These are phyloP conservation scores for Fusarium sp. DNA, from an alignment of 2,329 filamentous ascomycete genomes.

Conservation along the genomic window DNA sequence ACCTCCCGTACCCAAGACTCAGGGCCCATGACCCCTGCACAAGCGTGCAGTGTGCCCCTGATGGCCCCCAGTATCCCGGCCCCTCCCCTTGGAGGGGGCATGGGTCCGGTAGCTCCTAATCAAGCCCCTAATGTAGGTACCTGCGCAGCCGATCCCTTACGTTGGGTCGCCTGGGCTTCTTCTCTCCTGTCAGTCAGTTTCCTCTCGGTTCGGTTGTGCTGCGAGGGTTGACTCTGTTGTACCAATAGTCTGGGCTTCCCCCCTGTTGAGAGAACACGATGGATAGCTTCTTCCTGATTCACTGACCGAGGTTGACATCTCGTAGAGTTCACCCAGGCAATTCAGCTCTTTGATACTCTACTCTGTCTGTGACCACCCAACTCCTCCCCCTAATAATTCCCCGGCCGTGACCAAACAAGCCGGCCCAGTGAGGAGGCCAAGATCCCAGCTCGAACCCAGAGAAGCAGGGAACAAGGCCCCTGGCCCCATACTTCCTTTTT, in stretches of 20 bases:
- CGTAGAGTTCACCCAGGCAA: neutral
- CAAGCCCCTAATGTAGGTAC: constrained; percentile 42
- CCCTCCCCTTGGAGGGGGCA: constrained; percentile 7
- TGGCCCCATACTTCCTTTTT: constrained; percentile 10
- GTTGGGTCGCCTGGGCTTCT: neutral
- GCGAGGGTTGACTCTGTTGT: neutral
- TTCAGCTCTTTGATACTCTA: neutral
- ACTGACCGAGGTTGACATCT: neutral
- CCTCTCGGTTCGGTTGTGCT: neutral
- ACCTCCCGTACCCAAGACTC: constrained; percentile 19
- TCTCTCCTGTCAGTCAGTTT: neutral
- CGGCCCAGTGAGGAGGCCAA: constrained; percentile 28
- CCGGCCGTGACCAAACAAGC: constrained; percentile 14
- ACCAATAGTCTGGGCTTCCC: neutral
- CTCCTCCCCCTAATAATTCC: constrained; percentile 22
- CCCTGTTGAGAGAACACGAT: neutral
- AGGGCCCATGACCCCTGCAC: constrained; percentile 29
- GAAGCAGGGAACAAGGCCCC: constrained; percentile 25
- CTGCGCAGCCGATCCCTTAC: constrained; percentile 21
- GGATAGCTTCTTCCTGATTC: neutral
- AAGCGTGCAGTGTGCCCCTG: constrained; percentile 39
- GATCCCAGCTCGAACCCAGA: constrained; percentile 18
- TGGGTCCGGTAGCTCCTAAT: constrained; percentile 34
- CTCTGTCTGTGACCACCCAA: neutral
- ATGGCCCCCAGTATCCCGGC: constrained; percentile 30